phyloP scores from a whole-genome alignment of 768 basidiomycete genomes.

The Trametes villosa region DNA sequence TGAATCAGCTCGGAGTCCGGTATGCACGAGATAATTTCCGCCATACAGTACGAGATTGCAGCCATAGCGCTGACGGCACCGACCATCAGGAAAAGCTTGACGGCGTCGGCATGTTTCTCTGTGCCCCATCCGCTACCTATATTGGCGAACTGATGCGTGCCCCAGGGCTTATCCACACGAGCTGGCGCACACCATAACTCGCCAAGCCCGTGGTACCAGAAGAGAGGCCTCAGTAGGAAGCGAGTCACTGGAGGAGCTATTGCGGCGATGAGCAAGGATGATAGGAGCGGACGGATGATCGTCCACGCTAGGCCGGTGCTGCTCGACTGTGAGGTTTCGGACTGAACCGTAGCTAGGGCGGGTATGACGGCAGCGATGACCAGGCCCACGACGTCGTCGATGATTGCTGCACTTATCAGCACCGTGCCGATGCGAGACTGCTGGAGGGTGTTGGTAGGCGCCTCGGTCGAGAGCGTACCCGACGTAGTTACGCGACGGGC shows the following conservation, averaged over 20 bases:
- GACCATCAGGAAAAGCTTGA: conserved; percentile 40
- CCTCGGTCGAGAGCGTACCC: conserved; percentile 30
- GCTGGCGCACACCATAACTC: conserved; percentile 30
- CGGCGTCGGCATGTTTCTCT: conserved; percentile 26
- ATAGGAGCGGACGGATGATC: conserved; percentile 58
- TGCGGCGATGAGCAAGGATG: conserved; percentile 54
- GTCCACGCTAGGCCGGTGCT: conserved; percentile 27
- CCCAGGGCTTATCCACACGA: conserved; percentile 21
- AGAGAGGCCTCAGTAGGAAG: conserved; percentile 26
- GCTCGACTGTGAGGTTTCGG: not conserved
- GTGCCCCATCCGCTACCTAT: conserved; percentile 25
- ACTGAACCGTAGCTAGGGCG: conserved; percentile 36
- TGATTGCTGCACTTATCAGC: conserved; percentile 61
- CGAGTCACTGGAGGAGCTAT: conserved; percentile 42
- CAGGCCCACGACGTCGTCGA: conserved; percentile 68
- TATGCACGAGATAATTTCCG: too few species aligned
- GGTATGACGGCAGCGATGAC: conserved; percentile 60
- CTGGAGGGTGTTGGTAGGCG: conserved; percentile 32
- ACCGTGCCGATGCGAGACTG: conserved; percentile 58
- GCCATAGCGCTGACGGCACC: conserved; percentile 48
- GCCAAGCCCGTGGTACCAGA: conserved; percentile 25
- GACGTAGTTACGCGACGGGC: not conserved
- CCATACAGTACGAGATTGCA: conserved; percentile 49
- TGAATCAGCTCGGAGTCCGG: not conserved
- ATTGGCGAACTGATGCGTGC: not conserved